Percentiles rank a stretch among this genome's conserved stretches.
These are phyloP conservation scores for Apium graveolens DNA, from an alignment of 129 eudicot genomes.

Conservation along the genomic window DNA sequence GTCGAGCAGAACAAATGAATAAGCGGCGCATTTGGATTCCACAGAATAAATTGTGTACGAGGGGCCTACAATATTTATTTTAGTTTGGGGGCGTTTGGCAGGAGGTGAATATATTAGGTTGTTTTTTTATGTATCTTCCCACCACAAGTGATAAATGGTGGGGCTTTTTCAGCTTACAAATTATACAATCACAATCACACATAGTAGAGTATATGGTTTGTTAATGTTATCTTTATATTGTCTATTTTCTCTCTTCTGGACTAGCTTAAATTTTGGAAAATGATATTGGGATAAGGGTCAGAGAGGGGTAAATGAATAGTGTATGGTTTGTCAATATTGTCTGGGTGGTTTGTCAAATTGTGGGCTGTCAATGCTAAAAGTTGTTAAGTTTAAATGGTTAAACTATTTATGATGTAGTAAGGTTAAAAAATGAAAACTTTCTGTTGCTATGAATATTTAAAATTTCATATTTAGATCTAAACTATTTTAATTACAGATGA, in stretches of 20 bases:
- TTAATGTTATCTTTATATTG: not conserved
- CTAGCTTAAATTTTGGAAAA: not conserved
- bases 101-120: not conserved
- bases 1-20: not conserved
- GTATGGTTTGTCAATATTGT: too few relatives aligned
- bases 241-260: not conserved
- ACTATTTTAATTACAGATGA: too few relatives aligned
- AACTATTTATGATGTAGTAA: too few relatives aligned
- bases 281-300: not conserved
- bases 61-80: not conserved
- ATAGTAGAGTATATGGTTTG: too few relatives aligned
- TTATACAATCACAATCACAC: not conserved
- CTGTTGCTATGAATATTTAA: too few relatives aligned
- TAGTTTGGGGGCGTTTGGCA: slow-evolving; percentile 2
- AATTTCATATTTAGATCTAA: too few relatives aligned
- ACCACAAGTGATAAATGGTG: slow-evolving; percentile 5
- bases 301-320: not conserved
- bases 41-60: not conserved
- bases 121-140: not conserved
- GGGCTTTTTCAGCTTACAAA: not conserved
- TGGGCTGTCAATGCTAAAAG: too few relatives aligned
- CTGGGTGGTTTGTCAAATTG: too few relatives aligned
- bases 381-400: too few relatives aligned
- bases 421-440: too few relatives aligned
- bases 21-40: slow-evolving; percentile 4